Percentiles rank a stretch among this genome's conserved stretches.
Evolutionary conservation across 805 yeast species (phyloP).

Genomic region (Phaffomyces opuntiae): DNA sequence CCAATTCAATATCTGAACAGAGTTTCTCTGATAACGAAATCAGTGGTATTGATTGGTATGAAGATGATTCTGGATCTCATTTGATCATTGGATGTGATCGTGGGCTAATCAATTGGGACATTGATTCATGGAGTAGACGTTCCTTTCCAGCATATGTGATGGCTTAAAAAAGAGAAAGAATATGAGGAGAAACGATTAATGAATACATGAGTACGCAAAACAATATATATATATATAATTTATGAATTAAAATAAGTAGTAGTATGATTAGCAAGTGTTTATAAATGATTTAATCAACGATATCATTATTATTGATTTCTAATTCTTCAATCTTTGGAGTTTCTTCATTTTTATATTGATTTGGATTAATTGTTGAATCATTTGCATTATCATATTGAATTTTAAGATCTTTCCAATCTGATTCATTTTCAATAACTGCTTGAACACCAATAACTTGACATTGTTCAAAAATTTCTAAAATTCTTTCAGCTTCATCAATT

Average conservation of each 20-base stretch:
- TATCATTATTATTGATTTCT: slow-evolving; percentile 19
- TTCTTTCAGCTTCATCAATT: slow-evolving; percentile 71
- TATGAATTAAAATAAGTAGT: neutral
- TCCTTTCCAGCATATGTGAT: slow-evolving; percentile 51
- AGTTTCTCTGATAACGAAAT: slow-evolving; percentile 39
- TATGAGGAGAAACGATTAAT: no score
- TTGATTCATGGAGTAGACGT: slow-evolving; percentile 57
- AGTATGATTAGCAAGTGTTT: neutral
- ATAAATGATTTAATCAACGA: slow-evolving; percentile 28
- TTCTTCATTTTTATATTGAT: slow-evolving; percentile 8
- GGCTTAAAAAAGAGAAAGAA: slow-evolving; percentile 23
- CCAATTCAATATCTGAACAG: slow-evolving; percentile 14
- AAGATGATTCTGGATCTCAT: slow-evolving; percentile 41
- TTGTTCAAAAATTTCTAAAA: slow-evolving; percentile 67
- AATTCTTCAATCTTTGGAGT: slow-evolving; percentile 14
- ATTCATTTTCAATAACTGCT: slow-evolving; percentile 66
- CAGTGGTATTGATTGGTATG: slow-evolving; percentile 55
- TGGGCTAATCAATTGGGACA: slow-evolving; percentile 65
- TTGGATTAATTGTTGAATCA: neutral
- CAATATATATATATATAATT: no score
- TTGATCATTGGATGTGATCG: slow-evolving; percentile 57
- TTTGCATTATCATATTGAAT: slow-evolving; percentile 32
- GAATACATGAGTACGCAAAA: no score
- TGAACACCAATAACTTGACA: slow-evolving; percentile 81
- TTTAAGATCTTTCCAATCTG: slow-evolving; percentile 52